These are phyloP conservation scores for Penicillium janthinellum DNA, from an alignment of 2,329 filamentous ascomycete genomes.

Conservation along the genomic window DNA sequence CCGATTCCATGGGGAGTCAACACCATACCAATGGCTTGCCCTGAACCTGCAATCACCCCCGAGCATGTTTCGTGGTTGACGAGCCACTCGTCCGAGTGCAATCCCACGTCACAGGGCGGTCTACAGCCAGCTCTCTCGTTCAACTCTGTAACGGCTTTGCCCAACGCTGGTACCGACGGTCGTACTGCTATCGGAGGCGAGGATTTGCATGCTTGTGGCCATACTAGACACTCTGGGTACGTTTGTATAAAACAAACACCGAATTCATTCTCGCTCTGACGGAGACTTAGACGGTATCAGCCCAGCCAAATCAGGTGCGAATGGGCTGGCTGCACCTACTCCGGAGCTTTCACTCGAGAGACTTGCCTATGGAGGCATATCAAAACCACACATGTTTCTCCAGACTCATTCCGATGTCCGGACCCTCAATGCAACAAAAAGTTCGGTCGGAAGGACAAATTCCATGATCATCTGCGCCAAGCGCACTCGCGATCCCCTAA, in stretches of 20 bases:
- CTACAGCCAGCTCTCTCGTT: neutral
- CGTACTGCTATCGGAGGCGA: neutral
- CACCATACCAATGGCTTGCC: neutral
- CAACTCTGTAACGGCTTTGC: neutral
- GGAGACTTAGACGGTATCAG: neutral
- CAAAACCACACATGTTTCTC: conserved; percentile 8
- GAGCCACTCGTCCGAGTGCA: neutral
- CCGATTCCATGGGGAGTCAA: neutral
- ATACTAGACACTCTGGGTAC: neutral
- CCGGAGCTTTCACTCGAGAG: conserved; percentile 7
- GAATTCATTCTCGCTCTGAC: neutral
- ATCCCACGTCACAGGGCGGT: neutral
- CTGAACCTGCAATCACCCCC: neutral
- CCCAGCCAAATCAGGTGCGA: conserved; percentile 2
- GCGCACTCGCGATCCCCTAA: conserved; percentile 1
- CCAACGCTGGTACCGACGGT: neutral
- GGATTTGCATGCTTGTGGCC: neutral
- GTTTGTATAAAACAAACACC: neutral
- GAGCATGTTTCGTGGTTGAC: neutral
- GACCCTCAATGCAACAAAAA: conserved; percentile 7
- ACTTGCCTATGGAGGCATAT: conserved; percentile 13
- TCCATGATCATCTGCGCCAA: conserved; percentile 4
- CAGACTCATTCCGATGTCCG: conserved; percentile 5
- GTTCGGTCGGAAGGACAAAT: conserved; percentile 12
- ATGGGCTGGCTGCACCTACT: conserved; percentile 7